phyloP scores from a whole-genome alignment of 1,284 basidiomycete species.

The Austroboletus rostrupii region DNA sequence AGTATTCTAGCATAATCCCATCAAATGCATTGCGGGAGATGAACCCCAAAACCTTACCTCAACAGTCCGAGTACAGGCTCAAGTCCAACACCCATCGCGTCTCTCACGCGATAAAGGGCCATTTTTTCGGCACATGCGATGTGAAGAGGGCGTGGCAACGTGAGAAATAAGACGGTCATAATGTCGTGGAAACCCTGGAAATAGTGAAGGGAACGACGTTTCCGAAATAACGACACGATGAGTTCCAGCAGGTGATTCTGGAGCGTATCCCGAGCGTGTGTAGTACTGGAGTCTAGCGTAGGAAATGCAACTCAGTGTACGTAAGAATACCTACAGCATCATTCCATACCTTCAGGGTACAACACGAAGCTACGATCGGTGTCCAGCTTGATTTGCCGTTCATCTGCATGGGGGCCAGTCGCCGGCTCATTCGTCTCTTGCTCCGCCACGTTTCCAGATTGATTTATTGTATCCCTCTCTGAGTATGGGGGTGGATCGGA shows the following conservation, averaged over 20 bases:
- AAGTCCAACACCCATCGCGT: conserved; percentile 83
- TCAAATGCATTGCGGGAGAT: background rate
- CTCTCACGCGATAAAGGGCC: conserved; percentile 78
- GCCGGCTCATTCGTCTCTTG: conserved; percentile 8
- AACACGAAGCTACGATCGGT: conserved; percentile 87
- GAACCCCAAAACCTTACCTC: conserved; percentile 40
- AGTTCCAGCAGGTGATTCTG: conserved; percentile 71
- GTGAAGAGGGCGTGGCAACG: conserved; percentile 60
- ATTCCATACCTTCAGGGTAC: conserved; percentile 59
- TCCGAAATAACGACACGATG: conserved; percentile 73
- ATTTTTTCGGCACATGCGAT: conserved; percentile 64
- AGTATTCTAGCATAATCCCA: conserved; percentile 47
- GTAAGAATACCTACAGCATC: conserved; percentile 3
- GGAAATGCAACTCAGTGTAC: conserved; percentile 17
- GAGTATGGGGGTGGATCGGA: conserved; percentile 28
- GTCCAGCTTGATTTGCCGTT: conserved; percentile 81
- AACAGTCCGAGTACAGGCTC: conserved; percentile 84
- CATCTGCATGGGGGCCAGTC: conserved; percentile 60
- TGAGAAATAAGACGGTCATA: conserved; percentile 80
- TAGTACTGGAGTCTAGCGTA: conserved; percentile 22
- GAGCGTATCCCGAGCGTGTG: conserved; percentile 38
- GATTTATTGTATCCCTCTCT: conserved; percentile 18
- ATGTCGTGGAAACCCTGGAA: conserved; percentile 97
- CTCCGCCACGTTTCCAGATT: conserved; percentile 6
- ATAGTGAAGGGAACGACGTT: conserved; percentile 72